Evolutionary conservation across 129 eudicot genomes (phyloP).

Genomic region (Chrysanthemum lavandulifolium): DNA sequence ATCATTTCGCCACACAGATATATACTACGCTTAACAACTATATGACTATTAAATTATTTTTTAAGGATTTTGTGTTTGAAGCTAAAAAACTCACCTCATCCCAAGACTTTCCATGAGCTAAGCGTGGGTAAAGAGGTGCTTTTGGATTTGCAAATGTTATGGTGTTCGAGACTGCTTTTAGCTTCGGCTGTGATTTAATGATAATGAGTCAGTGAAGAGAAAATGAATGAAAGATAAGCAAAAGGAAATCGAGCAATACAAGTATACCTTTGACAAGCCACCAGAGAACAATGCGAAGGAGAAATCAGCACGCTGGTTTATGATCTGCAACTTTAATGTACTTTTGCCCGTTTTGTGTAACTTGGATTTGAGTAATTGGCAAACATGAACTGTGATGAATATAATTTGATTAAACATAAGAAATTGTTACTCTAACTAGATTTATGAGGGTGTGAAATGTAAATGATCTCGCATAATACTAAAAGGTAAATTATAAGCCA

Average conservation of each 20-base stretch:
- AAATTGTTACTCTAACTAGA: not conserved
- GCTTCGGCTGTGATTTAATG: conserved; percentile 50
- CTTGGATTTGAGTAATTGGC: conserved; percentile 46
- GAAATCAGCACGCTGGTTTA: conserved; percentile 80
- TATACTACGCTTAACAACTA: not conserved
- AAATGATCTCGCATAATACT: too few species aligned
- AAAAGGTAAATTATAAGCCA: too few species aligned
- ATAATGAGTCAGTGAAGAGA: not conserved
- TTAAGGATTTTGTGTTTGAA: not conserved
- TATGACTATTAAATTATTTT: too few species aligned
- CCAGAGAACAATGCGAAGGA: conserved; percentile 77
- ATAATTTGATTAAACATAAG: not conserved
- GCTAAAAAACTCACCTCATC: conserved; percentile 49
- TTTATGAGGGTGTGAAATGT: too few species aligned
- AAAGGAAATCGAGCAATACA: not conserved
- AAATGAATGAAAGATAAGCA: not conserved
- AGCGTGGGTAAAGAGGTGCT: conserved; percentile 81
- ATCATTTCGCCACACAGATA: conserved; percentile 1
- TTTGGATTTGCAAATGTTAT: conserved; percentile 63
- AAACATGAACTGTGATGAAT: conserved; percentile 46
- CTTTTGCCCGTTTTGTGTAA: conserved; percentile 61
- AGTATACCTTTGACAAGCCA: conserved; percentile 56
- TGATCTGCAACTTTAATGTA: conserved; percentile 49
- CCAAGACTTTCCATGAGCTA: conserved; percentile 79
- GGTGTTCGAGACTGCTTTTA: conserved; percentile 57